Evolutionary conservation across 1,284 basidiomycete species (phyloP), one percentile per base, ranked within the genome.

Genomic region (Phellinidium pouzarii): DNA sequence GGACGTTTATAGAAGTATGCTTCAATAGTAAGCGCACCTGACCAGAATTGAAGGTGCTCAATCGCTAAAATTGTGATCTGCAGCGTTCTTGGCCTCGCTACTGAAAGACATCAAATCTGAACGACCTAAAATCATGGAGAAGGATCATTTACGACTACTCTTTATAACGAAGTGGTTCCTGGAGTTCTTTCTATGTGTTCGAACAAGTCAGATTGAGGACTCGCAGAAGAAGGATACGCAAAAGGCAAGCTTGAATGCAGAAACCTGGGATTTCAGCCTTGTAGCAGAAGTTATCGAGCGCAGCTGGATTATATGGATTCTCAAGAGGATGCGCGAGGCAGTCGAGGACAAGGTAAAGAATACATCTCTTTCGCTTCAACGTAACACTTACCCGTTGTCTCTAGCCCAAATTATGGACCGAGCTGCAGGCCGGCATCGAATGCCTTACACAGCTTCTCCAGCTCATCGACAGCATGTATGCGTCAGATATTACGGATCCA

Each of bases 101-200:
- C 69, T 96, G 52, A 93, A 88, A 66, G 94, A 97, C 63, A 95
- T 97, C 65, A 82, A 86, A 56, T 89, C 90, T 59, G 94, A 97
- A 66, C 77, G 92, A 22, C 77, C 84, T 27, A 94, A 94, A 66
- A 84, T 96, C 53, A 85, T 86, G 0, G 91, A 94, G 62, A 90
- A 92, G 59, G 93, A 96, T 66, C 87, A 91, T 62, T 75, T 94
- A 42, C 82, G 94, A 1, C 74, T 93, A 5, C 76, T 95, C 20
- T 91, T 81, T 65, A 75, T 94, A 23, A 79, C 85, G 1, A 85
- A 88, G 57, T 96, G 93, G 84, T 85, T 94, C 64, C 77, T 96
- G 41, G 87, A 93, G 54, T 94, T 89, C 71, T 94, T 96, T 66
- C 74, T 93, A 7, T 63, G 74, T 29, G 69, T 80, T 52, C 75